Conservation (phyloP, 140 eudicot species). For the Anethum foeniculum region DNA sequence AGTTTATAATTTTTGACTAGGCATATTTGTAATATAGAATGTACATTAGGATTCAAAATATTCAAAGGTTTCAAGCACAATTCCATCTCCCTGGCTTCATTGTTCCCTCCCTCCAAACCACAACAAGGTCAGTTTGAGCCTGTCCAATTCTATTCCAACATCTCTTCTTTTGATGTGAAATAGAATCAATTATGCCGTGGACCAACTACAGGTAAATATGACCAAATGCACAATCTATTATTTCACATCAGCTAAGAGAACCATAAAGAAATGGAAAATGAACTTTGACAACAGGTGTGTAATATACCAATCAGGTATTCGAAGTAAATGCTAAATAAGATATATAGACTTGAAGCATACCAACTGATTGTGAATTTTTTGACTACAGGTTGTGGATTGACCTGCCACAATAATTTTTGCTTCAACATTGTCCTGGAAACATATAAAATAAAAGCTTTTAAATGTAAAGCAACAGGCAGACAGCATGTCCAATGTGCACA, state of each 20-base stretch:
- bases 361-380: constrained; percentile 95
- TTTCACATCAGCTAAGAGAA: not conserved
- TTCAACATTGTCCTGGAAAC: constrained; percentile 68
- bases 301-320: not conserved
- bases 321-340: not conserved
- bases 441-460: not conserved
- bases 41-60: not conserved
- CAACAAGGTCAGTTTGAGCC: not conserved
- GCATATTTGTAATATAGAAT: too few relatives aligned
- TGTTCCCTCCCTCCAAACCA: not conserved
- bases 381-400: constrained; percentile 90
- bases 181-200: not conserved
- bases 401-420: constrained; percentile 85
- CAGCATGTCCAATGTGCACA: not conserved
- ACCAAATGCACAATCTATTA: not conserved
- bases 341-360: constrained; percentile 28
- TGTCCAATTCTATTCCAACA: constrained; percentile 2
- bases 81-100: not conserved
- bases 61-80: not conserved
- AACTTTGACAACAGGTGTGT: not conserved
- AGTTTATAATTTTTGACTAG: too few relatives aligned
- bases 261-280: not conserved
- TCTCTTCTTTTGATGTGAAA: not conserved
- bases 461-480: not conserved
- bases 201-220: not conserved